Evolutionary conservation across 257 asterid genomes (phyloP).

Genomic region (Cordia subcordata): DNA sequence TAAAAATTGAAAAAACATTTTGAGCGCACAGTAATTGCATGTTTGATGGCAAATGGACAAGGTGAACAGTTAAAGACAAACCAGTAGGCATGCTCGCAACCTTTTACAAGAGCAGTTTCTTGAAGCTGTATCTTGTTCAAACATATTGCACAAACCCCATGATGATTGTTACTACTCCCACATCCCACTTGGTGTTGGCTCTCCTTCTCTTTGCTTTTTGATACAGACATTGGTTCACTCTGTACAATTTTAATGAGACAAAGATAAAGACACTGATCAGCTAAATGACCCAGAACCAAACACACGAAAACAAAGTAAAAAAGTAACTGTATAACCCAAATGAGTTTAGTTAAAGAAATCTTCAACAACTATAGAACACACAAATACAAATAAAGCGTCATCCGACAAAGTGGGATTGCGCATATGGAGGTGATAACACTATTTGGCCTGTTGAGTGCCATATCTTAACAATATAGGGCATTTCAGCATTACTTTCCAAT

Average conservation of each 20-base stretch:
- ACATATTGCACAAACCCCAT: slow-evolving; percentile 77
- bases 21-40: slow-evolving; percentile 4
- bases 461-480: no score
- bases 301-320: neutral
- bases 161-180: slow-evolving; percentile 26
- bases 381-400: neutral
- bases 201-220: slow-evolving; percentile 6
- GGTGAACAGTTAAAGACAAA: slow-evolving; percentile 34
- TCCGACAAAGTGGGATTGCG: no score
- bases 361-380: neutral
- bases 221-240: neutral
- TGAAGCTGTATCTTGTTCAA: slow-evolving; percentile 64
- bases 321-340: neutral
- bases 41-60: neutral
- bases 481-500: no score
- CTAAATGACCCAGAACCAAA: neutral
- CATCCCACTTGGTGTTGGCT: neutral
- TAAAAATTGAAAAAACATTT: no score
- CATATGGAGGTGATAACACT: no score
- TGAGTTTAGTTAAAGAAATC: neutral
- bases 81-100: slow-evolving; percentile 99
- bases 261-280: no score
- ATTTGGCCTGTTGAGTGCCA: no score
- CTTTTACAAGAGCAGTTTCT: slow-evolving; percentile 93
- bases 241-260: neutral